A percentile compares a stretch with the other conserved stretches of the same genome.
Evolutionary conservation across 176 grass and related monocot genomes (phyloP).

Genomic region (Otatea glauca): DNA sequence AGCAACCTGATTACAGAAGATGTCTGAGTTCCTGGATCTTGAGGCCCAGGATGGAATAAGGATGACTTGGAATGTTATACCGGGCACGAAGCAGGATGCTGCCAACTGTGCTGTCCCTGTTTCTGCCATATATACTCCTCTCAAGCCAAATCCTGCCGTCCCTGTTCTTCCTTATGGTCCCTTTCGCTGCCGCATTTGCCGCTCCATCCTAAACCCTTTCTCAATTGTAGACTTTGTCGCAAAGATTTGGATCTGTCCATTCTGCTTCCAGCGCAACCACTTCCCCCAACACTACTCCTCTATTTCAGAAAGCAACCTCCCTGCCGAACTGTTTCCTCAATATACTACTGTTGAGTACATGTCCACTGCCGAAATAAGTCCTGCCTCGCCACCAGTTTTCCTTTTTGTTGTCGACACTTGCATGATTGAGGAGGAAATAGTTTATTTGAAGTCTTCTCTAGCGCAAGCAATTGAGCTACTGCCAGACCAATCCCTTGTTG

Average conservation of each 20-base stretch:
- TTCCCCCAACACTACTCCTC: slow-evolving; percentile 76
- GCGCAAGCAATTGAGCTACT: slow-evolving; percentile 89
- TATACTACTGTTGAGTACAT: slow-evolving; percentile 78
- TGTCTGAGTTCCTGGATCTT: slow-evolving; percentile 92
- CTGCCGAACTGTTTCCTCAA: slow-evolving; percentile 82
- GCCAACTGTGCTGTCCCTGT: slow-evolving; percentile 67
- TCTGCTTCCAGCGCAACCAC: slow-evolving; percentile 95
- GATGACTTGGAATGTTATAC: slow-evolving; percentile 96
- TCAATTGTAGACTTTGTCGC: slow-evolving; percentile 77
- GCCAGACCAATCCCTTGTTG: slow-evolving; percentile 91
- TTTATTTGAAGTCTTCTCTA: slow-evolving; percentile 83
- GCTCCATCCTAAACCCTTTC: slow-evolving; percentile 82
- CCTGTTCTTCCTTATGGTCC: slow-evolving; percentile 78
- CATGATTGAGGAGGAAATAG: slow-evolving; percentile 93
- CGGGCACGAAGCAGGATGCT: slow-evolving; percentile 80
- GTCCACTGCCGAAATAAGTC: slow-evolving; percentile 54
- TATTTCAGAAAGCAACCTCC: slow-evolving; percentile 79
- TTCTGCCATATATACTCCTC: slow-evolving; percentile 83
- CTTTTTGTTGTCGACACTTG: slow-evolving; percentile 97
- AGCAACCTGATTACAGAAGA: slow-evolving; percentile 47
- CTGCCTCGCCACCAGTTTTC: slow-evolving; percentile 67
- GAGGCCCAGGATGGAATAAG: slow-evolving; percentile 83
- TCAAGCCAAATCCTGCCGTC: slow-evolving; percentile 62
- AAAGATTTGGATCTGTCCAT: slow-evolving; percentile 92
- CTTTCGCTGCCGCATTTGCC: slow-evolving; percentile 86